phyloP scores from a whole-genome alignment of 208 protist genomes.

The Naegleria lovaniensis region DNA sequence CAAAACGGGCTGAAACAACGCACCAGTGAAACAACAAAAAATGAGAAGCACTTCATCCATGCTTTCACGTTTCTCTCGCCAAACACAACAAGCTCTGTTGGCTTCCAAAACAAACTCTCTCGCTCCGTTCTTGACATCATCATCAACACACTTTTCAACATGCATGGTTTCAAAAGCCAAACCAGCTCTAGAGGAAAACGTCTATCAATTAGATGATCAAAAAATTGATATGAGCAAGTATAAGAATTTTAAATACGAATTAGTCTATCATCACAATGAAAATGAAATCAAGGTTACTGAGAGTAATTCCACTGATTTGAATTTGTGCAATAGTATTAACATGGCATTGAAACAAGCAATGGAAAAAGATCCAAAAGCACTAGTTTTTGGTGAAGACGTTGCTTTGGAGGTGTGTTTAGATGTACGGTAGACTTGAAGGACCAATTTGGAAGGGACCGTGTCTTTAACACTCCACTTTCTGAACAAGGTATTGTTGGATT shows the following conservation, averaged over 20 bases:
- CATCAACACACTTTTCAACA: not conserved
- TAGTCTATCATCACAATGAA: not conserved
- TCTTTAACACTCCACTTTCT: constrained; percentile 92
- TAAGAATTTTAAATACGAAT: not conserved
- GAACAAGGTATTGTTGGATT: constrained; percentile 96
- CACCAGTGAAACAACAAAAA: too few species aligned
- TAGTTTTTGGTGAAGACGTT: constrained; percentile 93
- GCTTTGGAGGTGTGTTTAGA: constrained; percentile 93
- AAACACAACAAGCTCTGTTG: too few species aligned
- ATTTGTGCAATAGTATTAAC: constrained; percentile 86
- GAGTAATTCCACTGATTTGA: constrained; percentile 52
- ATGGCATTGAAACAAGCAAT: constrained; percentile 83
- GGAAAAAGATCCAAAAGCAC: constrained; percentile 64
- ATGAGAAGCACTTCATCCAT: too few species aligned
- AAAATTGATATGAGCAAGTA: constrained; percentile 17
- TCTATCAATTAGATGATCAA: constrained; percentile 5
- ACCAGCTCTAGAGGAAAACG: not conserved
- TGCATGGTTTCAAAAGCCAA: not conserved
- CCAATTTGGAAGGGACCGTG: constrained; percentile 71
- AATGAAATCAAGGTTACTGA: not conserved
- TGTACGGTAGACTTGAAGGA: constrained; percentile 70
- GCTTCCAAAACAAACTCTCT: not conserved
- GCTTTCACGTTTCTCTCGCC: too few species aligned
- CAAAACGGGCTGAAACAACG: too few species aligned
- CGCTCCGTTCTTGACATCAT: not conserved